Evolutionary conservation across 2,329 filamentous ascomycete species (phyloP), one percentile per base, ranked within the genome.

Genomic region (Pseudogymnoascus destructans): DNA sequence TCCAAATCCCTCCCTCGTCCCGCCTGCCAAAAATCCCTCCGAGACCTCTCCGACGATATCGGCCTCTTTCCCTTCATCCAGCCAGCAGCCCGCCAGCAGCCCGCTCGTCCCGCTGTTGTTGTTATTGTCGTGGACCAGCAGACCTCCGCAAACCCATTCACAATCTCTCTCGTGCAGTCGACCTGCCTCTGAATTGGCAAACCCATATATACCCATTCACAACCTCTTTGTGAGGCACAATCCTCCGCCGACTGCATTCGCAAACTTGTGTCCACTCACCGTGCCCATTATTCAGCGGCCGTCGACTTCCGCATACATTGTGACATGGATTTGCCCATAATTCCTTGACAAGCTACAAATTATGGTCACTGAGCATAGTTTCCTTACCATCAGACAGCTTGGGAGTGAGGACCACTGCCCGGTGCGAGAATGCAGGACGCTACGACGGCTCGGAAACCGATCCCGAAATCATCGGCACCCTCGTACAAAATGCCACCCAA

Each of bases 401-500:
- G 42, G 42, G 42, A 52, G 42, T 52, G 42, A 15, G 42, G 42
- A 30, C 42, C 42, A 52, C 42, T 30, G 42, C 42, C 42, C 42
- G 17, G 42, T 52, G 42, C 23, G 23, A 52, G 42, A 52, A 52
- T 23, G 42, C 23, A 52, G 42, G 42, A 52, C 42, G 42, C 42
- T 52, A 52, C 42, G 42, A 27, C 42, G 42, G 23, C 23, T 52
- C 42, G 42, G 30, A 30, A 52, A 52, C 25, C 42, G 42, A 52
- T 52, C 42, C 42, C 42, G 42, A 30, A 52, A 52, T 27, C 23
- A 23, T 11, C 23, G 42, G n/a, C 42, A 52, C 9, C 42, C 42
- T 27, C 42, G 30, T 30, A 52, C 42, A 52, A 11, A 52, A 52
- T 52, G 42, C 42, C 42, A 27, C 42, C 42, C 62, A 73, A 64